phyloP scores from a whole-genome alignment of 352 stramenopile species.

The Globisporangium canariense region DNA sequence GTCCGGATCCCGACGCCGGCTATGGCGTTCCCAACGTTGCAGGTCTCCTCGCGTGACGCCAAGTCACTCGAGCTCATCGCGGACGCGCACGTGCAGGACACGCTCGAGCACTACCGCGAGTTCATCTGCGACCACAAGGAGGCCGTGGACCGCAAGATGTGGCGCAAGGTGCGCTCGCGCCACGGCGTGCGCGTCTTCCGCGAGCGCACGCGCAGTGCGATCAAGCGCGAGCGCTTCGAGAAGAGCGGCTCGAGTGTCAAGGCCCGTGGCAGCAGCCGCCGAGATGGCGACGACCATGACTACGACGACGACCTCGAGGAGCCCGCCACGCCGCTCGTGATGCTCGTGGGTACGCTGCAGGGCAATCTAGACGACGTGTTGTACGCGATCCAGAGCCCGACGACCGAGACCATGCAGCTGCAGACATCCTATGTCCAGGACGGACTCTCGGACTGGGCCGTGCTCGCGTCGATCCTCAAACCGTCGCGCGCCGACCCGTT shows the following conservation, averaged over 20 bases:
- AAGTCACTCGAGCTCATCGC: slow-evolving; percentile 10
- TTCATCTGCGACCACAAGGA: slow-evolving; percentile 16
- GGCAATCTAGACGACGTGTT: slow-evolving; percentile 20
- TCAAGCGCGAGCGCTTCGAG: slow-evolving; percentile 12
- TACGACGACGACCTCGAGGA: not conserved
- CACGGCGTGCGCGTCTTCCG: slow-evolving; percentile 1
- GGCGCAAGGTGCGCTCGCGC: slow-evolving; percentile 4
- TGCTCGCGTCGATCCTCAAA: slow-evolving; percentile 35
- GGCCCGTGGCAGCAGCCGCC: slow-evolving; percentile 1
- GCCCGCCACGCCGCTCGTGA: slow-evolving; percentile 9
- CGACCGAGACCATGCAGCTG: slow-evolving; percentile 45
- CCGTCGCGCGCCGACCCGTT: slow-evolving; percentile 43
- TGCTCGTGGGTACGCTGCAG: slow-evolving; percentile 17
- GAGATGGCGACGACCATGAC: not conserved
- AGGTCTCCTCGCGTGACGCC: slow-evolving; percentile 8
- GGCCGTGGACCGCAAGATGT: slow-evolving; percentile 12
- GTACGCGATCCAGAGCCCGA: slow-evolving; percentile 19
- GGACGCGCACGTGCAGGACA: slow-evolving; percentile 8
- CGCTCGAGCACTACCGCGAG: slow-evolving; percentile 11
- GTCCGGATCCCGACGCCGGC: slow-evolving; percentile 7
- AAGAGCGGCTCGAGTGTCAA: slow-evolving; percentile 15
- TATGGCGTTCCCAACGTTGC: slow-evolving; percentile 13
- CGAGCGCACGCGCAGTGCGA: slow-evolving; percentile 4
- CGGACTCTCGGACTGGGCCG: slow-evolving; percentile 41
- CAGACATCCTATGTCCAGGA: slow-evolving; percentile 54